These are phyloP conservation scores for Linum usitatissimum DNA, from an alignment of 345 rosid genomes.

Conservation along the genomic window DNA sequence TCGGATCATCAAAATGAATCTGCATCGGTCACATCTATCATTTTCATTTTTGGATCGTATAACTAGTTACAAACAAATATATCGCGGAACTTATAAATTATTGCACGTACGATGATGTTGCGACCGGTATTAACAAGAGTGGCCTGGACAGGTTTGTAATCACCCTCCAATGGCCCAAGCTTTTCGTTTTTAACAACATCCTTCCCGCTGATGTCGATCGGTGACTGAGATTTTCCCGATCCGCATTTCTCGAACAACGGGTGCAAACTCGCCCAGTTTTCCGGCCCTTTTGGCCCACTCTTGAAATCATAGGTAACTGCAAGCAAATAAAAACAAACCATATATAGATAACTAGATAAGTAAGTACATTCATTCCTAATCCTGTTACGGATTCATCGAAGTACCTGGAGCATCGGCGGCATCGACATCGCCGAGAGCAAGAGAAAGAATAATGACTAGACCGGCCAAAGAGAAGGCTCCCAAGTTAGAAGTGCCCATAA, in stretches of 20 bases:
- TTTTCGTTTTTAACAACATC: constrained; percentile 13
- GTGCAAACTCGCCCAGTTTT: constrained; percentile 38
- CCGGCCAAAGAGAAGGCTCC: no score
- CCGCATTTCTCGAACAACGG: constrained; percentile 33
- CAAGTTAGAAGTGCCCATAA: no score
- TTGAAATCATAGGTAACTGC: constrained; percentile 27
- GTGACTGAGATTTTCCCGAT: constrained; percentile 55
- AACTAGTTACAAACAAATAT: no score
- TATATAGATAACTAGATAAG: no score
- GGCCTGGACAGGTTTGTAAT: constrained; percentile 38
- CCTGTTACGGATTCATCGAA: no score
- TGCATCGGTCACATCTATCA: constrained; percentile 7
- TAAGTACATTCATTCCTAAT: background rate
- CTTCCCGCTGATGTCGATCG: constrained; percentile 37
- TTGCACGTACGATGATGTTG: constrained; percentile 29
- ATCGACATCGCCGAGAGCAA: no score
- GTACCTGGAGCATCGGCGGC: no score
- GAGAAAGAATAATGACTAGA: no score
- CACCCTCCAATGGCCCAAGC: constrained; percentile 24
- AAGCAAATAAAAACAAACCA: background rate
- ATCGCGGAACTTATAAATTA: no score
- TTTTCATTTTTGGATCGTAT: no score
- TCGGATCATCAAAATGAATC: constrained; percentile 21
- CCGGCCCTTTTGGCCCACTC: constrained; percentile 30
- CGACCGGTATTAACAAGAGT: constrained; percentile 37